Evolutionary conservation across 2,329 filamentous ascomycete genomes (phyloP).

Genomic region (Ascomycota sp.): DNA sequence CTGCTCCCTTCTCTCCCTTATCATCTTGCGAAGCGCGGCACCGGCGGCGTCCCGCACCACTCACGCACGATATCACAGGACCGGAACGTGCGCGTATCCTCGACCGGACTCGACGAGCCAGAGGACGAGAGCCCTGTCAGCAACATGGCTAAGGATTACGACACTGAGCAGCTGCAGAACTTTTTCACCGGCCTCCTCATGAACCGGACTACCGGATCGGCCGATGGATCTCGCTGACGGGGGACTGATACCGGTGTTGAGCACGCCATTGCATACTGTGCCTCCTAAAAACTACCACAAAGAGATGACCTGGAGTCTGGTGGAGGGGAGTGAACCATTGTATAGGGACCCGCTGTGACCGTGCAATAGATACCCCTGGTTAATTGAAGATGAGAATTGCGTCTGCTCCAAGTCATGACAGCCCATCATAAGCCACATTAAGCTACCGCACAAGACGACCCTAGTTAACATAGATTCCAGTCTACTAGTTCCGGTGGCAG

Average conservation of each 20-base stretch:
- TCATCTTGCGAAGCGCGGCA: too few relatives aligned
- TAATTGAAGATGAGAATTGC: background rate
- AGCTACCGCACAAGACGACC: too few relatives aligned
- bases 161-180: constrained; percentile 34
- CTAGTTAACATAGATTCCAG: too few relatives aligned
- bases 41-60: background rate
- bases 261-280: too few relatives aligned
- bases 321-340: background rate
- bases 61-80: constrained; percentile 19
- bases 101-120: constrained; percentile 20
- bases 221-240: constrained; percentile 5
- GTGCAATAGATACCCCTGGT: constrained; percentile 22
- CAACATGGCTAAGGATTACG: constrained; percentile 20
- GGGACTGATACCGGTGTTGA: too few relatives aligned
- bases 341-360: constrained; percentile 4
- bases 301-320: too few relatives aligned
- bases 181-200: constrained; percentile 34
- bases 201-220: constrained; percentile 22
- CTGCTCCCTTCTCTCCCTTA: too few relatives aligned
- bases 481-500: too few relatives aligned
- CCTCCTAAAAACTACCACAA: too few relatives aligned
- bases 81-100: constrained; percentile 29
- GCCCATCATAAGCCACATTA: too few relatives aligned
- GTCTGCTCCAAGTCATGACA: too few relatives aligned
- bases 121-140: constrained; percentile 15